Percentiles rank a stretch among this genome's conserved stretches.
phyloP scores from a whole-genome alignment of 768 basidiomycete genomes.

The Russula brevipes region DNA sequence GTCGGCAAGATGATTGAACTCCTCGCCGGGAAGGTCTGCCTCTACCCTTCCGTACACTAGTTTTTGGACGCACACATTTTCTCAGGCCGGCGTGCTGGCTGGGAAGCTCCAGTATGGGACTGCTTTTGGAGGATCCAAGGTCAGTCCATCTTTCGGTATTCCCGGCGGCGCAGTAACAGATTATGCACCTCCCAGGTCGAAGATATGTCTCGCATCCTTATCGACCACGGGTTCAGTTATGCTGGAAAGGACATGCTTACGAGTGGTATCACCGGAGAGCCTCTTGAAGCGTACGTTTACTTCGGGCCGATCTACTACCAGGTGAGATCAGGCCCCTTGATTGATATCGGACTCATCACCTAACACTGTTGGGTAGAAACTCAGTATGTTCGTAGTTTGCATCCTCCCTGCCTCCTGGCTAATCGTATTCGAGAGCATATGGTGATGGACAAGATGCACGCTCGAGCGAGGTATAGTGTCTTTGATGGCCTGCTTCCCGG shows the following conservation, averaged over 20 bases:
- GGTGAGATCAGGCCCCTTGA: slow-evolving; percentile 38
- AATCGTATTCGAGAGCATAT: slow-evolving; percentile 66
- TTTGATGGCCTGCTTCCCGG: slow-evolving; percentile 2
- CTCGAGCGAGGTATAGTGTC: slow-evolving; percentile 73
- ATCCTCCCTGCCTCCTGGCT: slow-evolving; percentile 5
- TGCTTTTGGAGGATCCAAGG: slow-evolving; percentile 97
- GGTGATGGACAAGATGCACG: slow-evolving; percentile 99
- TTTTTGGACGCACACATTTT: background rate
- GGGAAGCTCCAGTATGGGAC: slow-evolving; percentile 93
- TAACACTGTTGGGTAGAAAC: slow-evolving; percentile 54
- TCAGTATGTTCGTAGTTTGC: slow-evolving; percentile 57
- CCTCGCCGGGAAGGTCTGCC: slow-evolving; percentile 80
- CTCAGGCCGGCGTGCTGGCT: slow-evolving; percentile 80
- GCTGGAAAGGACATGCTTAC: slow-evolving; percentile 99
- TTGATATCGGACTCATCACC: slow-evolving; percentile 8
- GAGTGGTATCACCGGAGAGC: slow-evolving; percentile 96
- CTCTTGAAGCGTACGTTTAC: slow-evolving; percentile 94
- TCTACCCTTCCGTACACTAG: slow-evolving; percentile 2
- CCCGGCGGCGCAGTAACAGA: background rate
- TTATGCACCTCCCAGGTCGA: slow-evolving; percentile 55
- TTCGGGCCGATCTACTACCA: slow-evolving; percentile 99
- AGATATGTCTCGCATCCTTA: slow-evolving; percentile 95
- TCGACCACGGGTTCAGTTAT: slow-evolving; percentile 95
- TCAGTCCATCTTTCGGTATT: slow-evolving; percentile 29
- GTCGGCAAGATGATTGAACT: slow-evolving; percentile 99